phyloP scores from a whole-genome alignment of 2,329 filamentous ascomycete genomes.

The Alternaria alternata region DNA sequence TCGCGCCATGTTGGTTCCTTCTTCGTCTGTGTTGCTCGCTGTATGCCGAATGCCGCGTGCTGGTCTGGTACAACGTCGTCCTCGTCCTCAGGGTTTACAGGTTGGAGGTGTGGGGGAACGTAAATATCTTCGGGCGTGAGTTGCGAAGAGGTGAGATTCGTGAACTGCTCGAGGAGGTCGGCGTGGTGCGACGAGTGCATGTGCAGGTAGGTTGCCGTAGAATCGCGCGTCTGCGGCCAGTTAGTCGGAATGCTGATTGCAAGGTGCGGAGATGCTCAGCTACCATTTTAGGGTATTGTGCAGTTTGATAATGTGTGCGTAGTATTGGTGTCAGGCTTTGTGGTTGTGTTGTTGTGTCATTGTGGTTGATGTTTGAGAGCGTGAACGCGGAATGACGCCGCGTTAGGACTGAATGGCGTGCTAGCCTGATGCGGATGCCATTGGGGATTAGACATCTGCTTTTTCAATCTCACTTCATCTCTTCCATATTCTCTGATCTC shows the following conservation, averaged over 20 bases:
- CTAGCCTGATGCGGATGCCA: conserved; percentile 6
- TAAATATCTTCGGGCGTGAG: conserved; percentile 74
- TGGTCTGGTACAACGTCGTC: conserved; percentile 89
- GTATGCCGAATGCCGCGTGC: conserved; percentile 86
- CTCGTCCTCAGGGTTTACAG: conserved; percentile 86
- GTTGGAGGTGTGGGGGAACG: conserved; percentile 80
- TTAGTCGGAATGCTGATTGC: conserved; percentile 2
- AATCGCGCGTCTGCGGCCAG: conserved; percentile 69
- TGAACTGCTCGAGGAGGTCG: conserved; percentile 75
- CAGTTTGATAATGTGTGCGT: not conserved
- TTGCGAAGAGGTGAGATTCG: conserved; percentile 42
- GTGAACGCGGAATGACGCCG: conserved; percentile 3
- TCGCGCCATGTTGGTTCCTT: conserved; percentile 82
- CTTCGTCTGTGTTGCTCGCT: conserved; percentile 76
- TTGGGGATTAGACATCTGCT: not conserved
- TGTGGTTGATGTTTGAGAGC: not conserved
- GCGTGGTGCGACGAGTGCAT: conserved; percentile 75
- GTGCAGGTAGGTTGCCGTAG: conserved; percentile 77
- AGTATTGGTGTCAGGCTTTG: not conserved
- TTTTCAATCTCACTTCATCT: not conserved
- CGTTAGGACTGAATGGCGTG: conserved; percentile 8
- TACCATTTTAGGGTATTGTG: conserved; percentile 4
- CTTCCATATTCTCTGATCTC: not conserved
- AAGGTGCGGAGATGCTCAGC: no score
- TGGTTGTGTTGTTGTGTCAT: not conserved